phyloP scores from a whole-genome alignment of 768 basidiomycete species.

The Multifurca ochricompacta region DNA sequence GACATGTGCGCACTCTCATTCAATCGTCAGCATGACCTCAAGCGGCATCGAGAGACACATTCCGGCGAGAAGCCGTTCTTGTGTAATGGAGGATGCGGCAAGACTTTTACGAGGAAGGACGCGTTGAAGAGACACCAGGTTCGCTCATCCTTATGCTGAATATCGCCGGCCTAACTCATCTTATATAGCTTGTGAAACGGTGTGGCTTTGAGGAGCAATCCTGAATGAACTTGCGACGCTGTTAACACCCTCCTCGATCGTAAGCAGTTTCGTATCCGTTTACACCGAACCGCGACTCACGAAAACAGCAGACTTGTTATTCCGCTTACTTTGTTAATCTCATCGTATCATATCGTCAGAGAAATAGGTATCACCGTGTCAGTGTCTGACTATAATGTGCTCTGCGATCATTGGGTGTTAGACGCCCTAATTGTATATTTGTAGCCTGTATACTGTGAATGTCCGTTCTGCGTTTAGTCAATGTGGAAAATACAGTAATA shows the following conservation, averaged over 20 bases:
- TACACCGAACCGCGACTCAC: slow-evolving; percentile 4
- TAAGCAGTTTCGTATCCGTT: not conserved
- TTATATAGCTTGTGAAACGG: slow-evolving; percentile 59
- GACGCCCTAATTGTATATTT: slow-evolving; percentile 11
- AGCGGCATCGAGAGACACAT: slow-evolving; percentile 78
- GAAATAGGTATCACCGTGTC: not conserved
- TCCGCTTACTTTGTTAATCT: not conserved
- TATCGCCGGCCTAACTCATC: not conserved
- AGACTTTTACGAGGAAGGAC: slow-evolving; percentile 83
- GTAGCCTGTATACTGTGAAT: slow-evolving; percentile 20
- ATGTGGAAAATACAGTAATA: slow-evolving; percentile 14
- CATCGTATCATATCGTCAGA: not conserved
- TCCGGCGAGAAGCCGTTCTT: slow-evolving; percentile 78
- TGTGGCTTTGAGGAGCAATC: slow-evolving; percentile 63
- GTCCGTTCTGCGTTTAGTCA: not conserved
- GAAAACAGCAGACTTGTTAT: not conserved
- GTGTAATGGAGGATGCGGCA: slow-evolving; percentile 79
- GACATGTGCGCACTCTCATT: slow-evolving; percentile 70
- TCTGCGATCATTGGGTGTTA: slow-evolving; percentile 6
- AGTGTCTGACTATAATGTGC: slow-evolving; percentile 17
- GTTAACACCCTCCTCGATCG: slow-evolving; percentile 7
- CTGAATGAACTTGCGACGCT: slow-evolving; percentile 18
- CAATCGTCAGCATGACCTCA: slow-evolving; percentile 79
- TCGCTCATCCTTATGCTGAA: slow-evolving; percentile 20
- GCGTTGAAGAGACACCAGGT: slow-evolving; percentile 83